Conservation (phyloP, 1,284 basidiomycete species). For the Sanghuangporus baumii region DNA sequence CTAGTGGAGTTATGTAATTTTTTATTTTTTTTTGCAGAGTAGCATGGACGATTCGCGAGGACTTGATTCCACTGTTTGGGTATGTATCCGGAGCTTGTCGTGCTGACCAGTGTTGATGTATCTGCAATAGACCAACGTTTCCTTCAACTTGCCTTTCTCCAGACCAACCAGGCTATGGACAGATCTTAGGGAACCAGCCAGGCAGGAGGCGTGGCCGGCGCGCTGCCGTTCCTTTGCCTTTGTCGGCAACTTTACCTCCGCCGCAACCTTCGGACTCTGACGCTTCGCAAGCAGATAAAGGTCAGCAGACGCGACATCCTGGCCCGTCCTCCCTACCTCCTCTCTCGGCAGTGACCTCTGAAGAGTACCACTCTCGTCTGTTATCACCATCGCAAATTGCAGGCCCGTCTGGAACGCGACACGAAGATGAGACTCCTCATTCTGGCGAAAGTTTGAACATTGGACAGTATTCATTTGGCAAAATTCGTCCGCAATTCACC, state of each 20-base stretch:
- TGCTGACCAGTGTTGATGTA: constrained; percentile 19
- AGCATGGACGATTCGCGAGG: constrained; percentile 83
- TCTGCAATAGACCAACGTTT: constrained; percentile 52
- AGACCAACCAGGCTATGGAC: constrained; percentile 77
- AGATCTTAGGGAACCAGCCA: constrained; percentile 60
- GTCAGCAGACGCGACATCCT: constrained; percentile 15
- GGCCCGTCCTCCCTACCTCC: constrained; percentile 8
- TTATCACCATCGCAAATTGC: constrained; percentile 6
- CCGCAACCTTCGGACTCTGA: constrained; percentile 16
- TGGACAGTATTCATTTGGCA: background rate
- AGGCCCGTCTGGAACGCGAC: constrained; percentile 11
- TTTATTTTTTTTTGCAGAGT: constrained; percentile 45
- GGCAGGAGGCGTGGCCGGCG: constrained; percentile 59
- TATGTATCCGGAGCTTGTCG: constrained; percentile 29
- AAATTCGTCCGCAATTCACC: background rate
- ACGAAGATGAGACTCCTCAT: background rate
- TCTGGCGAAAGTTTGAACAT: constrained; percentile 1
- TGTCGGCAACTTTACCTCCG: constrained; percentile 16
- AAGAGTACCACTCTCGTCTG: constrained; percentile 2
- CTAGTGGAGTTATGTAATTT: constrained; percentile 19
- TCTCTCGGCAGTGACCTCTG: background rate
- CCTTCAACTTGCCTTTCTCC: constrained; percentile 74
- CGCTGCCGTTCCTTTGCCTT: constrained; percentile 23
- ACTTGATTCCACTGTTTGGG: constrained; percentile 80
- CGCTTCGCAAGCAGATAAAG: constrained; percentile 2